Percentiles rank a stretch among this genome's conserved stretches.
These are phyloP conservation scores for Fraxinus velutina DNA, from an alignment of 305 asterid species.

Conservation along the genomic window DNA sequence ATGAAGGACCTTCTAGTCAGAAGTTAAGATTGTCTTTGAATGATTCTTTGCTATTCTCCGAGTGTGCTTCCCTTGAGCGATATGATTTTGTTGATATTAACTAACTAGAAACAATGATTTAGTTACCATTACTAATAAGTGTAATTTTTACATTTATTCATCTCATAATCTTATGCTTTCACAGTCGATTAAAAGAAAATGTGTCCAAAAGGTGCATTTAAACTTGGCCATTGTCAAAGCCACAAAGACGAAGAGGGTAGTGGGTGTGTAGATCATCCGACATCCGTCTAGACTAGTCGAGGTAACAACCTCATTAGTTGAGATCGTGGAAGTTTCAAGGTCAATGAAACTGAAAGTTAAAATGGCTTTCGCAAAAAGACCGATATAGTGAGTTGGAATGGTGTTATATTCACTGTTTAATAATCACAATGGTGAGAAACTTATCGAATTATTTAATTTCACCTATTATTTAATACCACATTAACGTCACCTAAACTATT, in stretches of 20 bases:
- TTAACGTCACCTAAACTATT: too few species aligned
- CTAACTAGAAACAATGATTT: not conserved
- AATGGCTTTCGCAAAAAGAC: not conserved
- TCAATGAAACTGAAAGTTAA: not conserved
- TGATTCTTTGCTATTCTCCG: not conserved
- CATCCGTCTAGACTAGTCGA: not conserved
- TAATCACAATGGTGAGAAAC: not conserved
- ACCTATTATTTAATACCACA: too few species aligned
- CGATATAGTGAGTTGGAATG: not conserved
- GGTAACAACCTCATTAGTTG: not conserved
- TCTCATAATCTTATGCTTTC: not conserved
- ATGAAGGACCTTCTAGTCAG: not conserved
- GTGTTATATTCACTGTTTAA: not conserved
- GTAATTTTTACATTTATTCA: not conserved
- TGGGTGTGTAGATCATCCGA: not conserved
- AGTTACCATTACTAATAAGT: not conserved
- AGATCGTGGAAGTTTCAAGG: not conserved
- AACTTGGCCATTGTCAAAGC: not conserved
- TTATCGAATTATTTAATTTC: not conserved
- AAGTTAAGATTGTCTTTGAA: not conserved
- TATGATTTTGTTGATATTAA: not conserved
- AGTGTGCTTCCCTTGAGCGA: not conserved
- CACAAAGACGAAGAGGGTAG: not conserved
- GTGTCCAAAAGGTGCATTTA: not conserved
- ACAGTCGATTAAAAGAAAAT: not conserved